phyloP scores from a whole-genome alignment of 345 rosid genomes.

The Rhodamnia rubescens region DNA sequence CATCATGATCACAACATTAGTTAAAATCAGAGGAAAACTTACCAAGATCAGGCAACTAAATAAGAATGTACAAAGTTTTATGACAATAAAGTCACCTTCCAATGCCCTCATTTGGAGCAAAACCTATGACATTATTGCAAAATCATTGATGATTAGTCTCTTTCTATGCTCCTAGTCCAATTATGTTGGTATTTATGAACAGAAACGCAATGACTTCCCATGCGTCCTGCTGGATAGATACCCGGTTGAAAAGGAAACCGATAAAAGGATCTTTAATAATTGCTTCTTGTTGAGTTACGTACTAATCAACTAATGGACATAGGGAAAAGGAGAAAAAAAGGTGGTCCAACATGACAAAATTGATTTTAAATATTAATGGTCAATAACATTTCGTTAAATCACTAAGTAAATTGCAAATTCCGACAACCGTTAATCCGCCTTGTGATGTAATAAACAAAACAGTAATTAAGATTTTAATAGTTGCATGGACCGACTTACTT shows the following conservation, averaged over 20 bases:
- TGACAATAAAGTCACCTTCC: neutral
- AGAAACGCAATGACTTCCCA: neutral
- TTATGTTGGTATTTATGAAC: neutral
- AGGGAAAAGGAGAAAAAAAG: neutral
- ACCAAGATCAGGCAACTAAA: neutral
- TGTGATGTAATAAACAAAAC: neutral
- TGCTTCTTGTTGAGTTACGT: neutral
- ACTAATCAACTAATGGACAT: neutral
- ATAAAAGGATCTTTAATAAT: neutral
- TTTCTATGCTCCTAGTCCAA: neutral
- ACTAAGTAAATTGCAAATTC: neutral
- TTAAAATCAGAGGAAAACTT: neutral
- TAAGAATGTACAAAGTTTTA: neutral
- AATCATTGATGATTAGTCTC: neutral
- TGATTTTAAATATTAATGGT: neutral
- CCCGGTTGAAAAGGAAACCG: neutral
- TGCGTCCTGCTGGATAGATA: neutral
- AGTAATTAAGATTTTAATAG: neutral
- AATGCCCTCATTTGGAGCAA: neutral
- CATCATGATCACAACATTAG: neutral
- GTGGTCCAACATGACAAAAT: neutral
- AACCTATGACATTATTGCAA: neutral
- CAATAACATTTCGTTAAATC: neutral
- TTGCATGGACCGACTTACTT: neutral
- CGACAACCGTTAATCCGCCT: neutral